Base-by-base conservation (phyloP, 140 eudicot species). In the Anethum foeniculum region DNA sequence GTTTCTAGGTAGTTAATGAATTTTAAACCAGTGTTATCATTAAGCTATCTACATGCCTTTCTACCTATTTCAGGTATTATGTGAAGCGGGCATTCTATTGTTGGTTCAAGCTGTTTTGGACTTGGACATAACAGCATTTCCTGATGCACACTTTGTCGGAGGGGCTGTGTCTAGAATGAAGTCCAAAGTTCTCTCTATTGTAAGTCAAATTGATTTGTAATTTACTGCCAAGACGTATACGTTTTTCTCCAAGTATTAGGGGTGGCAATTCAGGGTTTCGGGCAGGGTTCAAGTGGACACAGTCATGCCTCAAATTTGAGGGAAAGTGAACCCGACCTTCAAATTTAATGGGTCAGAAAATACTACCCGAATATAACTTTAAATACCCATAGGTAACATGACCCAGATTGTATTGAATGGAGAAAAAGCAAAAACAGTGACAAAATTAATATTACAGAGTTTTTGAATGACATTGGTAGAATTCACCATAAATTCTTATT, bases 31-130 rank as follows among this genome's bases (percentile, higher is more conserved):
- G 38, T 27, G 34, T 46, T 16, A 80, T 34, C 73, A 62, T 25
- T 58, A 38, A 54, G 16, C n/a, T 81, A 72, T 71, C 47, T 60
- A 75, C 64, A 49, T 79, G 15, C 41, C 75, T 41, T 81, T 81
- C 46, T 72, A 73, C 62, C 67, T 82, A 36, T 65, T 71, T 86
- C 88, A 96, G 99, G 98, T 88, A 82, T 87, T 96, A 79, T 89
- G 98, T 87, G 91, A 96, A 86, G 99, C 97, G 65, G 98, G 98
- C 49, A 86, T 96, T 65, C 96, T 96, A 72, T 78, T 85, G 76
- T 88, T 96, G 88, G 98, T 88, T 81, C 90, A 87, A 77, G 86
- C 89, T 79, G 83, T 91, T 80, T 75, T 93, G 92, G 84, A 88
- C 41, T 81, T 90, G 77, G 68, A 90, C 64, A 74, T 86, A 60